Base-by-base conservation (phyloP, 2,329 filamentous ascomycete genomes). In the Endoconidiophora laricicola region DNA sequence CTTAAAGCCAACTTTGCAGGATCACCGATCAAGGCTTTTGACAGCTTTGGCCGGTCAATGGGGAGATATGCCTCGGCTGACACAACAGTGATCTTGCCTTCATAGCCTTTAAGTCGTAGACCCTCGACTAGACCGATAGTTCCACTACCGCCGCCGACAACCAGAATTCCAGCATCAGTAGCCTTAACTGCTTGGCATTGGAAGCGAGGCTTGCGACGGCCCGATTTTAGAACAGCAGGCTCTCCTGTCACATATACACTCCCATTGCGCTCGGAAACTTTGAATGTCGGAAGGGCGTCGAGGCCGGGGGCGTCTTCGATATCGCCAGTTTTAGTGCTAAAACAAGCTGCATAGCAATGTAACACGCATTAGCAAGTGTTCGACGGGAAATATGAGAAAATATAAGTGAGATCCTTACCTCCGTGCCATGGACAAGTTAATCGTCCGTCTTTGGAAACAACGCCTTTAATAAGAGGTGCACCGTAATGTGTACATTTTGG, bases 401-500 rank as follows among this genome's bases (percentile, higher is more conserved):
- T 12, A 44, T 24, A 46, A 16, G 3, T 12, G 3, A 1, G 24
- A 63, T 23, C 63, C 71, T 56, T 62, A 91, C 86, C 86, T 69
- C 90, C 90, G 63, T 96, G 90, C 91, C 91, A 96, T 3, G 90
- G 87, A 63, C 91, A 98, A 5, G 86, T 94, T 55, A 98, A 66
- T 46, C 86, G 75, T 4, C 91, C 91, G 57, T 83, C 80, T 2
- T 78, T 76, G 6, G 85, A 85, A 55, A 98, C 66, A 6, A 96
- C 80, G 49, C 91, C 91, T 57, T 90, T 86, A 48, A 79, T 78
- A 56, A 98, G 67, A 12, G 91, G 91, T 39, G 90, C 91, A 33
- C 91, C 90, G 62, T 94, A 96, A 66, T 96, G 90, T 7, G 79
- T 83, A 63, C 91, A 98, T 57, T 82, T 91, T 38, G 86, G 70